phyloP scores from a whole-genome alignment of 495 filamentous ascomycete species.

The Trichoderma gamsii region DNA sequence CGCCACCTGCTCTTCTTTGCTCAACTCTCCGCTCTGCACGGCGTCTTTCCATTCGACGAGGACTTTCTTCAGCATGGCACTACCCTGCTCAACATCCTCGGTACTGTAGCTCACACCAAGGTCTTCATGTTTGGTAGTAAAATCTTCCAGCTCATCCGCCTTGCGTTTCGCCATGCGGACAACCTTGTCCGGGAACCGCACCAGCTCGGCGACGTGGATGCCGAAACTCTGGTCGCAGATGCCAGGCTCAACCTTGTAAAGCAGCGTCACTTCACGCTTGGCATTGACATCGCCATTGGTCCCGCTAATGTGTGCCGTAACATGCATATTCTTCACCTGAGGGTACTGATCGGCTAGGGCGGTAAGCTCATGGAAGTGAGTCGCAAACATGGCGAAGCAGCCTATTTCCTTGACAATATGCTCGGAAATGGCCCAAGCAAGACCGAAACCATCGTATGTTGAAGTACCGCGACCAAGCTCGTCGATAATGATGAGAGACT shows the following conservation, averaged over 20 bases:
- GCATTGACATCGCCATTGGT: slow-evolving; percentile 34
- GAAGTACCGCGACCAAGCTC: slow-evolving; percentile 97
- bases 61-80: slow-evolving; percentile 74
- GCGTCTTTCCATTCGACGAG: slow-evolving; percentile 83
- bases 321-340: slow-evolving; percentile 88
- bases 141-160: slow-evolving; percentile 96
- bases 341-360: slow-evolving; percentile 77
- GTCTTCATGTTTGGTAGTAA: slow-evolving; percentile 67
- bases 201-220: slow-evolving; percentile 96
- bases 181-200: slow-evolving; percentile 96
- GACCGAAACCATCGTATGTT: slow-evolving; percentile 96
- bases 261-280: slow-evolving; percentile 82
- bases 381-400: slow-evolving; percentile 90
- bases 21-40: slow-evolving; percentile 59
- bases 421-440: slow-evolving; percentile 97
- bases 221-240: slow-evolving; percentile 97
- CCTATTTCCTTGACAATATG: slow-evolving; percentile 93
- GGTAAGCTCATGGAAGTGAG: slow-evolving; percentile 97
- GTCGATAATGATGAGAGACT: slow-evolving; percentile 96
- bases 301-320: slow-evolving; percentile 88
- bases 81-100: slow-evolving; percentile 89
- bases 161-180: slow-evolving; percentile 98
- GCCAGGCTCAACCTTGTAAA: slow-evolving; percentile 93
- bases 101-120: slow-evolving; percentile 57
- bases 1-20: slow-evolving; percentile 68